Evolutionary conservation across 345 rosid species (phyloP).

Genomic region (Pseudoturritis turrita): DNA sequence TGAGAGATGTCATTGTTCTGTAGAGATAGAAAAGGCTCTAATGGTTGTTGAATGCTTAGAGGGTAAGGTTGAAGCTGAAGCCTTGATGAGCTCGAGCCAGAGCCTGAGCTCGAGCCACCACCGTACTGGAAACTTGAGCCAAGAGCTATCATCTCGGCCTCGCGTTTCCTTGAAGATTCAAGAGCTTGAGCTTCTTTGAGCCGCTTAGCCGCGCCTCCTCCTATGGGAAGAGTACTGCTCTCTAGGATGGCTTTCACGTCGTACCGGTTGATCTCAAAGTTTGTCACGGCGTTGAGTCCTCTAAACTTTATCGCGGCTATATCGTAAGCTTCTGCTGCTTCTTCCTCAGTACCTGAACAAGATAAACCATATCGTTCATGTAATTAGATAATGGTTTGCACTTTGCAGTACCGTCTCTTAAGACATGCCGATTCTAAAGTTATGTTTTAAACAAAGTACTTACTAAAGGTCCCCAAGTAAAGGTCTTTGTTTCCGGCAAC

Average conservation of each 20-base stretch:
- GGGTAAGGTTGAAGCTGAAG: conserved; percentile 62
- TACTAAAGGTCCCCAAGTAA: conserved; percentile 95
- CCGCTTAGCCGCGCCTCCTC: conserved; percentile 94
- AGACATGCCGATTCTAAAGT: no score
- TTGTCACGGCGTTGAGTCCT: conserved; percentile 91
- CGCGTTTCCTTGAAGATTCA: conserved; percentile 78
- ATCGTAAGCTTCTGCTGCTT: conserved; percentile 99
- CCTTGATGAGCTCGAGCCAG: conserved; percentile 50
- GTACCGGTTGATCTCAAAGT: conserved; percentile 95
- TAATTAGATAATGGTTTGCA: no score
- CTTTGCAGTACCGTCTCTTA: no score
- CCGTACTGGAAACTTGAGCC: conserved; percentile 61
- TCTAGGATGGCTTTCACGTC: conserved; percentile 95
- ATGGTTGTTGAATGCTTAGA: conserved; percentile 55
- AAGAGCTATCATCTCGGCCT: conserved; percentile 77
- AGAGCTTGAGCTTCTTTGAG: conserved; percentile 95
- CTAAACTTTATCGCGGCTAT: conserved; percentile 95
- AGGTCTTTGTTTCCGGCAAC: conserved; percentile 99
- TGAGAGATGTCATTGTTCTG: conserved; percentile 74
- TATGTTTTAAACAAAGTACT: no score
- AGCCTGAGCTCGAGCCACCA: conserved; percentile 37
- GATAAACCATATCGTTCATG: background rate
- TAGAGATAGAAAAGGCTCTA: conserved; percentile 60
- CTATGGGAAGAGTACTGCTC: conserved; percentile 88
- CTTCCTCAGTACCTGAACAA: conserved; percentile 84